Evolutionary conservation across 2,329 filamentous ascomycete genomes (phyloP).

Genomic region (Neophaeococcomyces mojaviensis): DNA sequence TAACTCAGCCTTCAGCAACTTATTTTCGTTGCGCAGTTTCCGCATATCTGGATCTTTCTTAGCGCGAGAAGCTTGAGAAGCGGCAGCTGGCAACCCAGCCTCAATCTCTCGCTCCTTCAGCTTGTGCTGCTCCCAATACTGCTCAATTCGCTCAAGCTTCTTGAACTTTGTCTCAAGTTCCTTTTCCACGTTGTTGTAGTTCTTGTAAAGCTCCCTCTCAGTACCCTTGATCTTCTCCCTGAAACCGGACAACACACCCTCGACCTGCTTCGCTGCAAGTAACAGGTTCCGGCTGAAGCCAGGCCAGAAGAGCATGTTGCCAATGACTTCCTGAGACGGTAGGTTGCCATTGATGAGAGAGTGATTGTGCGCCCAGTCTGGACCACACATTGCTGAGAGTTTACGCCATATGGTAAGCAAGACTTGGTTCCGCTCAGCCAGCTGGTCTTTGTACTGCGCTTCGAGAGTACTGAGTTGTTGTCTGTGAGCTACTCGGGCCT

Average conservation of each 20-base stretch:
- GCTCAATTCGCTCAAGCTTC: slow-evolving; percentile 80
- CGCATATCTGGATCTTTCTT: slow-evolving; percentile 45
- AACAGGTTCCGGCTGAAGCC: slow-evolving; percentile 87
- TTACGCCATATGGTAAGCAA: slow-evolving; percentile 85
- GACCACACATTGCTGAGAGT: slow-evolving; percentile 75
- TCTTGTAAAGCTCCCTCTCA: slow-evolving; percentile 84
- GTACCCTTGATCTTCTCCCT: slow-evolving; percentile 71
- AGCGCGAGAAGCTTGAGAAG: slow-evolving; percentile 11
- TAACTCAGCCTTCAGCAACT: slow-evolving; percentile 53
- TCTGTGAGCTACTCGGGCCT: slow-evolving; percentile 67
- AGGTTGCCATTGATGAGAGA: slow-evolving; percentile 81
- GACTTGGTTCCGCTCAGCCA: slow-evolving; percentile 81
- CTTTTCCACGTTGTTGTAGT: slow-evolving; percentile 79
- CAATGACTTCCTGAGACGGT: slow-evolving; percentile 77
- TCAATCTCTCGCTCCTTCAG: slow-evolving; percentile 21
- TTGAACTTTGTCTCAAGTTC: slow-evolving; percentile 72
- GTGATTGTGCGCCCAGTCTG: slow-evolving; percentile 86
- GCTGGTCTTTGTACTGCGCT: slow-evolving; percentile 73
- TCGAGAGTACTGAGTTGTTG: slow-evolving; percentile 70
- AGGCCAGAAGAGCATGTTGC: slow-evolving; percentile 65
- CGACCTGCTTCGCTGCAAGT: slow-evolving; percentile 77
- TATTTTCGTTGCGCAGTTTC: slow-evolving; percentile 54
- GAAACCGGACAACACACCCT: slow-evolving; percentile 70
- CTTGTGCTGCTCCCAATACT: slow-evolving; percentile 59
- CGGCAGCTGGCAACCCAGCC: slow-evolving; percentile 7